Evolutionary conservation across 495 filamentous ascomycete species (phyloP), one percentile per base, ranked within the genome.

Genomic region (Pseudomonodictys pantanalensis): DNA sequence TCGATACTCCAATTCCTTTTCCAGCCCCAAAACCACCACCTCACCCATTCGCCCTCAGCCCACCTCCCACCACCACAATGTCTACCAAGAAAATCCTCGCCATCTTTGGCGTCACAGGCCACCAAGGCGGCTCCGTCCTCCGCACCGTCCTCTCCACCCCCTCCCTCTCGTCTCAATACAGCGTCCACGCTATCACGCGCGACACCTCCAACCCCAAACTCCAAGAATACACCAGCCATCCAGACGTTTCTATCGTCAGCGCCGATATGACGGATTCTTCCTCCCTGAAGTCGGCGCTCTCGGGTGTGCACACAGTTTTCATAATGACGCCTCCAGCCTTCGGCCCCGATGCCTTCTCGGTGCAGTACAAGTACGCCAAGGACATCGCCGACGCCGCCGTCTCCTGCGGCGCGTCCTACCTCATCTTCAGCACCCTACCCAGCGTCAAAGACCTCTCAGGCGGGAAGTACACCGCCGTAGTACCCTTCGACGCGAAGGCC

Each of bases 361-460:
- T 52, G 23, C 77, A 82, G 64, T 69, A 71, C 65, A 62, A 65
- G 48, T 68, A 69, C 15, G 76, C 52, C 47, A 81, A 53, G 22
- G 6, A 17, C 9, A 79, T 81, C 26, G 78, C 76, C 43, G 79
- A 81, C 52, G 68, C 72, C 2, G 73, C 78, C 25, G 69, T 80
- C 15, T 70, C 66, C 1, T 68, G 70, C 25, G 78, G 78, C 11
- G 78, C 68, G 10, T 15, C 75, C 35, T 75, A 78, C 58, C 51
- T 82, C 59, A 80, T 84, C 59, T 83, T 76, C 70, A 78, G 75
- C 67, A 77, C 76, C 0, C 63, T 75, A 1, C 72, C 75, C n/a
- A 41, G 64, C 24, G 60, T 66, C 29, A 68, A 2, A 1, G 29
- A 41, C 1, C 15, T 77, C 25, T 75, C 76, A 20, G 64, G 66